phyloP scores from a whole-genome alignment of 2,329 filamentous ascomycete genomes.

The Hirsutella rhossiliensis region DNA sequence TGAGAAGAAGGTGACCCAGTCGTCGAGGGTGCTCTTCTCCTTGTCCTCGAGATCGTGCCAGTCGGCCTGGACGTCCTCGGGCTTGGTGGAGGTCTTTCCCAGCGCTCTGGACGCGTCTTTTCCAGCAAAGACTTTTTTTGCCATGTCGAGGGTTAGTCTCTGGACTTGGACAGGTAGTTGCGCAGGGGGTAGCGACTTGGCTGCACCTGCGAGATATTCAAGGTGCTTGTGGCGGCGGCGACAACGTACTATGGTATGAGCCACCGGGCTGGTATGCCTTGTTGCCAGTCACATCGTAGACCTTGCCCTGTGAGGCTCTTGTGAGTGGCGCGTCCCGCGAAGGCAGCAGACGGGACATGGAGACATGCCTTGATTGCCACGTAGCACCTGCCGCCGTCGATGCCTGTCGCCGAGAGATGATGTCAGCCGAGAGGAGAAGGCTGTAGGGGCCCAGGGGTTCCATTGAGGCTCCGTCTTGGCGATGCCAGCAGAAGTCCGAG shows the following conservation, averaged over 20 bases:
- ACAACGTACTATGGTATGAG: constrained; percentile 65
- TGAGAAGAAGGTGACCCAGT: constrained; percentile 94
- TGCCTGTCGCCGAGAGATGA: constrained; percentile 33
- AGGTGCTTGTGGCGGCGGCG: no score
- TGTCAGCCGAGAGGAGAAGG: neutral
- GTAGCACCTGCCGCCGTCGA: constrained; percentile 51
- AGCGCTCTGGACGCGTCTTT: constrained; percentile 93
- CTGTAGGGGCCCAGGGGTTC: no score
- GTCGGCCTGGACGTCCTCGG: constrained; percentile 69
- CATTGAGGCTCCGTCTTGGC: no score
- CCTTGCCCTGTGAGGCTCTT: constrained; percentile 52
- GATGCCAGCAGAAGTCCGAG: no score
- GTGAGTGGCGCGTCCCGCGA: neutral
- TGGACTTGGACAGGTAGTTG: neutral
- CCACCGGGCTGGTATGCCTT: constrained; percentile 73
- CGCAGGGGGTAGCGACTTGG: neutral
- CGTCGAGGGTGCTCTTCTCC: constrained; percentile 71
- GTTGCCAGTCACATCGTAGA: constrained; percentile 91
- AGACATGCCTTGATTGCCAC: constrained; percentile 55
- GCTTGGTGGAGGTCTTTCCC: constrained; percentile 73
- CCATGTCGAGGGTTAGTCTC: neutral
- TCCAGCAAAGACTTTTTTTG: constrained; percentile 72
- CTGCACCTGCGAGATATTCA: no score
- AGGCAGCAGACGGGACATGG: neutral
- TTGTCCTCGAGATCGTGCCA: constrained; percentile 78